These are phyloP conservation scores for Melampsora abietis-canadensis DNA, from an alignment of 1,284 basidiomycete genomes.

Conservation along the genomic window DNA sequence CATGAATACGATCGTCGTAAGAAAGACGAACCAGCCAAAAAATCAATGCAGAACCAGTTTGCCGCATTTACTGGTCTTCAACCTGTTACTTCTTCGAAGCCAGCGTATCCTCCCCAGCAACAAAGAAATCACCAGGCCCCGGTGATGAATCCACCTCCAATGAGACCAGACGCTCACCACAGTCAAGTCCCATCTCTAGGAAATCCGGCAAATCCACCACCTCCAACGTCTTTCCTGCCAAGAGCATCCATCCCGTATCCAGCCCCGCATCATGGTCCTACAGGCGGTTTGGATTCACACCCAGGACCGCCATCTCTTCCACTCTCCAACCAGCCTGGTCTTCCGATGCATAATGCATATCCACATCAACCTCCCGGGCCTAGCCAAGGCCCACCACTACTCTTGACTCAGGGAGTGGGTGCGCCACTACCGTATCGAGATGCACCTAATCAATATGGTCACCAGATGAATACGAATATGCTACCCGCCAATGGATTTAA, in stretches of 20 bases:
- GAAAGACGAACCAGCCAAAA: slow-evolving; percentile 27
- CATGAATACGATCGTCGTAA: slow-evolving; percentile 79
- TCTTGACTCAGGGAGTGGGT: neutral
- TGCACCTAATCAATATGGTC: neutral
- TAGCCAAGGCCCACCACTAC: neutral
- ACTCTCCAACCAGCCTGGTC: neutral
- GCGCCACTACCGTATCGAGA: neutral
- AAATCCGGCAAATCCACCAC: no score
- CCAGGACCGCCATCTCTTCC: neutral
- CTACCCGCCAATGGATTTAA: neutral
- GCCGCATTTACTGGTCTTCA: slow-evolving; percentile 27
- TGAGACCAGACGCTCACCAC: slow-evolving; percentile 29
- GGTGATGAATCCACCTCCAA: slow-evolving; percentile 56
- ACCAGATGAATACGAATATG: neutral
- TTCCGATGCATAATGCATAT: neutral
- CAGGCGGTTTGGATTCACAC: neutral
- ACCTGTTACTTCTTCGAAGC: no score
- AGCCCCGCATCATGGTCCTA: neutral
- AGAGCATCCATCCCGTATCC: neutral
- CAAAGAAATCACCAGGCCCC: slow-evolving; percentile 62
- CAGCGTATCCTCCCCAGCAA: neutral
- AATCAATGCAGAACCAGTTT: slow-evolving; percentile 26
- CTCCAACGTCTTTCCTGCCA: neutral
- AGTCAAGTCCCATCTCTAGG: neutral
- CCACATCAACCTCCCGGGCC: neutral